Conservation (phyloP, 2,329 filamentous ascomycete species). For the Penicillium sp. region DNA sequence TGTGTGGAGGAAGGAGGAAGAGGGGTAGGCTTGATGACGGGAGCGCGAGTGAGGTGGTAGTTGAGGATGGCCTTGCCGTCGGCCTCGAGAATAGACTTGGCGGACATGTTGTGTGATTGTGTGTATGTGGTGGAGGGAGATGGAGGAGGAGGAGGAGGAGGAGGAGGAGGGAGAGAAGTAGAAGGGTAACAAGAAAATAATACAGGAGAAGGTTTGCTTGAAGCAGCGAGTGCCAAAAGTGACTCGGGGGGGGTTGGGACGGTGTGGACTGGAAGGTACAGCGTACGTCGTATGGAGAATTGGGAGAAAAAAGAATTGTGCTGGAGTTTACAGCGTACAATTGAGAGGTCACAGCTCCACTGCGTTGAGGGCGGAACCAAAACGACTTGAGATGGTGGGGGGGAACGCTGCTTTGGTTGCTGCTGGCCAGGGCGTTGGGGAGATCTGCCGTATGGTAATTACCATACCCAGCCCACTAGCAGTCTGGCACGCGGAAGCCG, state of each 20-base stretch:
- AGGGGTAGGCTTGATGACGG: slow-evolving; percentile 96
- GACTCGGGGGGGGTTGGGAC: slow-evolving; percentile 20
- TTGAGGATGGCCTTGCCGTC: slow-evolving; percentile 99
- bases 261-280: slow-evolving; percentile 21
- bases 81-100: slow-evolving; percentile 97
- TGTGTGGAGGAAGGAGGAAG: slow-evolving; percentile 81
- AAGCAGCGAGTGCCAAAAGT: slow-evolving; percentile 7
- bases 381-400: slow-evolving; percentile 6
- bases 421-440: slow-evolving; percentile 14
- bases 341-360: slow-evolving; percentile 21
- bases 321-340: slow-evolving; percentile 33
- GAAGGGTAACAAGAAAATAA: slow-evolving; percentile 12
- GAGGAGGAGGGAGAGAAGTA: slow-evolving; percentile 10
- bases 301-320: slow-evolving; percentile 23
- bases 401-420: neutral
- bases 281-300: slow-evolving; percentile 8
- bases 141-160: slow-evolving; percentile 15
- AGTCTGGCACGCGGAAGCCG: no score
- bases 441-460: slow-evolving; percentile 2
- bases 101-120: slow-evolving; percentile 67
- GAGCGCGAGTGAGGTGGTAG: slow-evolving; percentile 98
- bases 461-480: neutral
- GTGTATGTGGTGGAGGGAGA: slow-evolving; percentile 11
- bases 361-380: slow-evolving; percentile 16
- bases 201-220: slow-evolving; percentile 26